Evolutionary conservation across 345 rosid species (phyloP).

Genomic region (sweet orange (Citrus sinensis)): DNA sequence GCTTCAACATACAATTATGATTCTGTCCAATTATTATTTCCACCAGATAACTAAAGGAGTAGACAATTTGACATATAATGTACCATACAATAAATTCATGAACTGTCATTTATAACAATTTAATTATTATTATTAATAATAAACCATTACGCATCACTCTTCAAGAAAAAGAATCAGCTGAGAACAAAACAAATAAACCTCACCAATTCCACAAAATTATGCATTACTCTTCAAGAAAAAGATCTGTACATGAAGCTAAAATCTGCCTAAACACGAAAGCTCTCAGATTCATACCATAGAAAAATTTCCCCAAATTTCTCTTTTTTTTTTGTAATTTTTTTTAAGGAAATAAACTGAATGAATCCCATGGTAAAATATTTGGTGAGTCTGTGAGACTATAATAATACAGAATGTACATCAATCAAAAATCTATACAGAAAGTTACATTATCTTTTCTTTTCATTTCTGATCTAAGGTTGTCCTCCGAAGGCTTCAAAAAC

Average conservation of each 20-base stretch:
- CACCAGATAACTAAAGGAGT: no score
- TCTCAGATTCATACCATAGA: not conserved
- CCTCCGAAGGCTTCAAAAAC: conserved; percentile 23
- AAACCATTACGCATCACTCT: not conserved
- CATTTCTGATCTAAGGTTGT: not conserved
- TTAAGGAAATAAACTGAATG: conserved; percentile 7
- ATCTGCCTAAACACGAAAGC: not conserved
- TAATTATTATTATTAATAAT: no score
- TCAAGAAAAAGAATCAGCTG: not conserved
- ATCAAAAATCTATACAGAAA: conserved; percentile 39
- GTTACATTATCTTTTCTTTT: conserved; percentile 8
- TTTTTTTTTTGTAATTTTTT: not conserved
- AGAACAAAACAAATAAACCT: not conserved
- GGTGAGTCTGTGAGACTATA: conserved; percentile 21
- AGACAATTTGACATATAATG: no score
- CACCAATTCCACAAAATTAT: not conserved
- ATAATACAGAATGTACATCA: conserved; percentile 43
- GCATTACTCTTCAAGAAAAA: not conserved
- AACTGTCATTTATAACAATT: no score
- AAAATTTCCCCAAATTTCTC: not conserved
- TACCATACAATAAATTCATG: no score
- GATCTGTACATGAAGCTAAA: not conserved
- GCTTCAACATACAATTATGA: no score
- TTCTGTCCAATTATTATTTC: no score
- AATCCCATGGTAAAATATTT: conserved; percentile 18